Percentiles rank a stretch among this genome's conserved stretches.
Conservation (phyloP, 345 rosid species). For the Rhodomyrtus tomentosa region DNA sequence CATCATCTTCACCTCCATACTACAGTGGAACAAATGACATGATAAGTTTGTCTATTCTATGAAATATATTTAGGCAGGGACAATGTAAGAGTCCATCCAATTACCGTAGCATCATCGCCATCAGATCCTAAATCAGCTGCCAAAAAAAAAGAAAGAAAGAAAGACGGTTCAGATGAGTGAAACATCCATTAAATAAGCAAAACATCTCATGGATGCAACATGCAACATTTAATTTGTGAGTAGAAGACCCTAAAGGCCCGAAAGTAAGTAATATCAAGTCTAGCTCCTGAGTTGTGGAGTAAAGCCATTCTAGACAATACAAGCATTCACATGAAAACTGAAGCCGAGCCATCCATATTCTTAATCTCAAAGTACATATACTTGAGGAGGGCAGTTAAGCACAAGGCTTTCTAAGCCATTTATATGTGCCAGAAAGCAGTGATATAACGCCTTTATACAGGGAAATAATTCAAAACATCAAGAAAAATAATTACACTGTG, state of each 20-base stretch:
- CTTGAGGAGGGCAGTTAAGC: background rate
- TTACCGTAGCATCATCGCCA: constrained; percentile 42
- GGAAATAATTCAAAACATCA: background rate
- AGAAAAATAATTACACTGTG: background rate
- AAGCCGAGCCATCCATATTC: background rate
- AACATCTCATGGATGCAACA: background rate
- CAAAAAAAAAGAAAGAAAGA: background rate
- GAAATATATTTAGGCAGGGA: background rate
- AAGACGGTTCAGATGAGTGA: background rate
- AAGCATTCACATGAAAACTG: background rate
- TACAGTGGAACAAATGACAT: constrained; percentile 11
- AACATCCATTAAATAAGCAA: constrained; percentile 3
- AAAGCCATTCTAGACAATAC: background rate
- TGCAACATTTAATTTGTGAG: background rate
- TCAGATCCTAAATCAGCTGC: constrained; percentile 70
- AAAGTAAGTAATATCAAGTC: background rate
- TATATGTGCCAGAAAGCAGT: background rate
- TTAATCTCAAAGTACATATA: background rate
- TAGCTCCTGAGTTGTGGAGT: background rate
- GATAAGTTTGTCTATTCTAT: background rate
- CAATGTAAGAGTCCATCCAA: background rate
- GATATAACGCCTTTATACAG: background rate
- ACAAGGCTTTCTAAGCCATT: background rate
- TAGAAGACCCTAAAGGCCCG: background rate
- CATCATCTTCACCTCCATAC: constrained; percentile 49